These are phyloP conservation scores for Epichloe bromicola DNA, from an alignment of 2,329 filamentous ascomycete species.

Conservation along the genomic window DNA sequence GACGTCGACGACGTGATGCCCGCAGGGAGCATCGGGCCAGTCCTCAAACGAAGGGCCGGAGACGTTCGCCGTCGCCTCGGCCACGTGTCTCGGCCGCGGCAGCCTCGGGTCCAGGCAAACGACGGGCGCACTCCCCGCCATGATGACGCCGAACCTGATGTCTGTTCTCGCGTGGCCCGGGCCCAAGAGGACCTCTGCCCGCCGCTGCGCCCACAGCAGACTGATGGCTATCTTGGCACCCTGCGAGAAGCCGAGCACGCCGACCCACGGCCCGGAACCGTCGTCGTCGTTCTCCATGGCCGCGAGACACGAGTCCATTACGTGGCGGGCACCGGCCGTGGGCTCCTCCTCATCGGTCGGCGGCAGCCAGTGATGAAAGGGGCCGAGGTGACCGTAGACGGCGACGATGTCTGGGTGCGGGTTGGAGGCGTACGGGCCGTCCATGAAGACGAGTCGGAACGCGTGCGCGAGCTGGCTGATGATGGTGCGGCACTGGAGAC, in stretches of 20 bases:
- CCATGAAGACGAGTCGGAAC: constrained; percentile 61
- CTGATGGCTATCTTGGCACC: constrained; percentile 50
- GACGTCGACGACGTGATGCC: constrained; percentile 17
- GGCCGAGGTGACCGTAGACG: constrained; percentile 53
- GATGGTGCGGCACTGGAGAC: constrained; percentile 49
- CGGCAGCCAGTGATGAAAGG: constrained; percentile 50
- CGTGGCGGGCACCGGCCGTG: constrained; percentile 29
- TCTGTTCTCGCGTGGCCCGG: neutral
- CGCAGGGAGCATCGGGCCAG: constrained; percentile 35
- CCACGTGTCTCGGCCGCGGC: constrained; percentile 36
- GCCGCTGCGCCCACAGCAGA: constrained; percentile 47
- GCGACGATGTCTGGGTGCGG: constrained; percentile 49
- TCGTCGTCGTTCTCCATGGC: constrained; percentile 41
- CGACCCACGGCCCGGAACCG: constrained; percentile 45
- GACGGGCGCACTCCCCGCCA: constrained; percentile 21
- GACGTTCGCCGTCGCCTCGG: constrained; percentile 13
- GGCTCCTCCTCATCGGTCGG: constrained; percentile 33
- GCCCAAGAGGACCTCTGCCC: neutral
- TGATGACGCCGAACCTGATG: constrained; percentile 24
- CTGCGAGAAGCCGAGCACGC: constrained; percentile 52
- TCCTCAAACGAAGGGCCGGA: constrained; percentile 14
- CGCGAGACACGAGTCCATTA: constrained; percentile 23
- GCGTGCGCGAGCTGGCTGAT: constrained; percentile 32
- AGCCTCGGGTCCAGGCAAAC: constrained; percentile 26
- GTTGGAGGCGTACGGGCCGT: constrained; percentile 52